phyloP scores from a whole-genome alignment of 257 asterid genomes.

The Penstemon eatonii region DNA sequence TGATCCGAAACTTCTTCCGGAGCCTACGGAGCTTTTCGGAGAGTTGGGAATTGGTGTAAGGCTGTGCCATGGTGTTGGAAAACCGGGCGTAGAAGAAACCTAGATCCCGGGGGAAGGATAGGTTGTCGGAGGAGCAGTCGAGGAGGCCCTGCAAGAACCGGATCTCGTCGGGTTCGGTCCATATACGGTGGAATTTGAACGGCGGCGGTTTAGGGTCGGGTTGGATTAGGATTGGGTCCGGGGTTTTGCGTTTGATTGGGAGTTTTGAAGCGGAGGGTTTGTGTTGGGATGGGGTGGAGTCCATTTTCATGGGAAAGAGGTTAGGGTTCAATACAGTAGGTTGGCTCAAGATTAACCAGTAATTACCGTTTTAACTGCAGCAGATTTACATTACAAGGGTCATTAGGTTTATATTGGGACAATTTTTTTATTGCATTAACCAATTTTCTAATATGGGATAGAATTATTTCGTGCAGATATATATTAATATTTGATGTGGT shows the following conservation, averaged over 20 bases:
- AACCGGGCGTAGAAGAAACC: constrained; percentile 63
- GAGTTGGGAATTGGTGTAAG: constrained; percentile 78
- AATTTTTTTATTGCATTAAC: no score
- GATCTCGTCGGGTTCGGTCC: constrained; percentile 94
- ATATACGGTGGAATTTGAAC: constrained; percentile 76
- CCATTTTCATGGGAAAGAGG: no score
- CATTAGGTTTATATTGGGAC: no score
- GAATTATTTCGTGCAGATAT: no score
- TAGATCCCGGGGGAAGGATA: constrained; percentile 71
- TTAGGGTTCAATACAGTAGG: no score
- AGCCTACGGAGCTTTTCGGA: constrained; percentile 81
- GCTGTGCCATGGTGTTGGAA: constrained; percentile 75
- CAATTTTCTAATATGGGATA: no score
- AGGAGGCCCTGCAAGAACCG: constrained; percentile 68
- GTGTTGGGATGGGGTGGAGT: constrained; percentile 45
- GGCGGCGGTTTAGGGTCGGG: constrained; percentile 44
- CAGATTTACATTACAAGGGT: no score
- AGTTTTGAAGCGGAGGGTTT: constrained; percentile 53
- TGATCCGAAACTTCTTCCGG: constrained; percentile 72
- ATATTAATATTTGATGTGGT: no score
- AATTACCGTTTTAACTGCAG: no score
- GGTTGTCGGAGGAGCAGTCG: constrained; percentile 38
- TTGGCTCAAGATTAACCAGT: no score
- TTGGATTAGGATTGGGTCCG: constrained; percentile 33
- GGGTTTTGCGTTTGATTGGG: constrained; percentile 81